Conservation (phyloP, 345 rosid genomes). For the Hevea brasiliensis region DNA sequence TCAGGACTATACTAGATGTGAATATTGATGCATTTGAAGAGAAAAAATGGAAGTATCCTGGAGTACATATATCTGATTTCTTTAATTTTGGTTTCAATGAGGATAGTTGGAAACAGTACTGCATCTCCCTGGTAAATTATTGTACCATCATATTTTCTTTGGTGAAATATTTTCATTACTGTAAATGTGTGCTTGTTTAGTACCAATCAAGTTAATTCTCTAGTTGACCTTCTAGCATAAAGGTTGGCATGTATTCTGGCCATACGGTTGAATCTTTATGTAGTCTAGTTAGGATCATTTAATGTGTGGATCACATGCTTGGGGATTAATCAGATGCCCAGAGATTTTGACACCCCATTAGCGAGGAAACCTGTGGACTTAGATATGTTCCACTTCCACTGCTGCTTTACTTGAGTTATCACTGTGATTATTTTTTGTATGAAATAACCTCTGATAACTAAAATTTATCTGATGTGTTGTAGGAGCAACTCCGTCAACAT, state of each 20-base stretch:
- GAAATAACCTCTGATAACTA: constrained; percentile 1
- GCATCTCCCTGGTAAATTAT: constrained; percentile 49
- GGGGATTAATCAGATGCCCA: not conserved
- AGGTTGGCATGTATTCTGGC: not conserved
- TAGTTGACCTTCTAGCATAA: constrained; percentile 3
- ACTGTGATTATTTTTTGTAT: not conserved
- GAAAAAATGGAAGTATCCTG: constrained; percentile 63
- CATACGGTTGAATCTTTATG: not conserved
- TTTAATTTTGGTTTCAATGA: constrained; percentile 72
- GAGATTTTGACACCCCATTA: not conserved
- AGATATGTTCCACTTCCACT: not conserved
- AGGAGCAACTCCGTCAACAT: constrained; percentile 37
- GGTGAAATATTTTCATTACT: not conserved
- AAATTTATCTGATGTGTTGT: constrained; percentile 9
- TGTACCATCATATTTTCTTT: constrained; percentile 2
- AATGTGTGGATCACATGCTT: constrained; percentile 6
- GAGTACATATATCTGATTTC: constrained; percentile 50
- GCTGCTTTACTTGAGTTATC: not conserved
- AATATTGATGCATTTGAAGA: constrained; percentile 49
- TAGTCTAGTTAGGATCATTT: not conserved
- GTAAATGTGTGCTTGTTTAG: not conserved
- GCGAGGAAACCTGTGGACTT: not conserved
- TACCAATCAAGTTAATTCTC: not conserved
- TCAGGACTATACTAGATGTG: constrained; percentile 56
- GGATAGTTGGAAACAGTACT: constrained; percentile 66